Evolutionary conservation across 2,329 filamentous ascomycete genomes (phyloP).

Genomic region (Orbilia brochopaga): DNA sequence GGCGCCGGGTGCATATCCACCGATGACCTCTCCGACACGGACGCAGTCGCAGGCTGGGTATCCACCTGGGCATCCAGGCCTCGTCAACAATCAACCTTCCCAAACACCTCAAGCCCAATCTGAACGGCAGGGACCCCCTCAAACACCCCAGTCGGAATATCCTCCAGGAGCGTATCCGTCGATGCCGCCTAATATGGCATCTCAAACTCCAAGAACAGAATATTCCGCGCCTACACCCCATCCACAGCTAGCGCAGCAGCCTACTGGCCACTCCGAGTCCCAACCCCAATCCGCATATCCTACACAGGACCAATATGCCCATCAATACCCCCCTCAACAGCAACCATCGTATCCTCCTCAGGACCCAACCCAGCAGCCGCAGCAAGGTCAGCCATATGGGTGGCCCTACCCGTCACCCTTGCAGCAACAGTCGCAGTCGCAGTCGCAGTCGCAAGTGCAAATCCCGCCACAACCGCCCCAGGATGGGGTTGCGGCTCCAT

Average conservation of each 20-base stretch:
- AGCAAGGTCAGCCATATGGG: constrained; percentile 52
- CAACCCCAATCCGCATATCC: constrained; percentile 47
- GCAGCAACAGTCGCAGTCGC: constrained; percentile 61
- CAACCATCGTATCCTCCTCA: constrained; percentile 51
- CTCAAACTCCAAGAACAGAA: constrained; percentile 37
- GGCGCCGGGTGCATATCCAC: constrained; percentile 55
- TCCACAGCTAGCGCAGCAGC: constrained; percentile 51
- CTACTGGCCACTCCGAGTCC: constrained; percentile 30
- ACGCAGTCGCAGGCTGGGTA: constrained; percentile 54
- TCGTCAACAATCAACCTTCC: constrained; percentile 52
- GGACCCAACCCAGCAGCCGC: constrained; percentile 52
- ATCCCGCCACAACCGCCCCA: constrained; percentile 30
- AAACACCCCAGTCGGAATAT: constrained; percentile 53
- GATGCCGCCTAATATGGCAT: constrained; percentile 28
- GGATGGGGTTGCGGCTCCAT: constrained; percentile 21
- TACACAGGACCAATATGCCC: constrained; percentile 53
- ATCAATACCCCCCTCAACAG: constrained; percentile 53
- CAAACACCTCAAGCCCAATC: constrained; percentile 53
- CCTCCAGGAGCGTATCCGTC: constrained; percentile 55
- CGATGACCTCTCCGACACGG: constrained; percentile 54
- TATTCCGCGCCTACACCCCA: constrained; percentile 51
- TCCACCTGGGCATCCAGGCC: constrained; percentile 55
- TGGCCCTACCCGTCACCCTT: constrained; percentile 52
- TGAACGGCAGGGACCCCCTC: constrained; percentile 20
- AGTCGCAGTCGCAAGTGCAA: constrained; percentile 59